Conservation (phyloP, 2,329 filamentous ascomycete genomes). For the Berkeleyomyces rouxiae region DNA sequence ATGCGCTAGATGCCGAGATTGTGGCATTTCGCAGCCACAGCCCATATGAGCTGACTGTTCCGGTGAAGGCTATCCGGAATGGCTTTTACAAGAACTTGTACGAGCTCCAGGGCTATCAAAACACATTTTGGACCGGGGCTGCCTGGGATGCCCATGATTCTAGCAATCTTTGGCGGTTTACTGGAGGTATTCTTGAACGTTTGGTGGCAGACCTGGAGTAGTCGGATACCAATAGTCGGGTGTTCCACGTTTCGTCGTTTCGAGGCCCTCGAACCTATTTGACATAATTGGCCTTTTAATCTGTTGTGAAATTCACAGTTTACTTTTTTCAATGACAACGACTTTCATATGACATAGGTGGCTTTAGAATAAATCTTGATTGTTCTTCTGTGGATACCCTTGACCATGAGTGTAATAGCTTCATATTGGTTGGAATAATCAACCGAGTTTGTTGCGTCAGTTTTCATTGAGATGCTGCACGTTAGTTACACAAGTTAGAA, state of each 20-base stretch:
- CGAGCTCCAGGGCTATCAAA: constrained; percentile 21
- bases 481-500: too few relatives aligned
- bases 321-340: too few relatives aligned
- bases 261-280: too few relatives aligned
- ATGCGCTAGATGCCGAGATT: constrained; percentile 15
- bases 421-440: too few relatives aligned
- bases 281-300: too few relatives aligned
- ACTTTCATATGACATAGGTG: too few relatives aligned
- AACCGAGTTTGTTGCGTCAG: too few relatives aligned
- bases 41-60: constrained; percentile 19
- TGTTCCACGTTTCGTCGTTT: neutral
- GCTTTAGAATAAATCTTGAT: too few relatives aligned
- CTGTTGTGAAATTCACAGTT: too few relatives aligned
- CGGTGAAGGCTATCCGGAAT: constrained; percentile 17
- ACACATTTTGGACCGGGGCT: constrained; percentile 24
- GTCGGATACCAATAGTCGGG: neutral
- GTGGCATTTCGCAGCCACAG: constrained; percentile 20
- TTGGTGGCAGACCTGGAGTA: neutral
- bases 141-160: constrained; percentile 16
- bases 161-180: constrained; percentile 17
- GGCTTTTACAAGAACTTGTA: constrained; percentile 23
- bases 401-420: too few relatives aligned
- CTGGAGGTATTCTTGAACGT: constrained; percentile 13
- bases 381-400: too few relatives aligned
- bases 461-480: too few relatives aligned